A percentile compares a stretch with the other conserved stretches of the same genome.
These are phyloP conservation scores for Sophora flavescens DNA, from an alignment of 306 rosid species.

Conservation along the genomic window DNA sequence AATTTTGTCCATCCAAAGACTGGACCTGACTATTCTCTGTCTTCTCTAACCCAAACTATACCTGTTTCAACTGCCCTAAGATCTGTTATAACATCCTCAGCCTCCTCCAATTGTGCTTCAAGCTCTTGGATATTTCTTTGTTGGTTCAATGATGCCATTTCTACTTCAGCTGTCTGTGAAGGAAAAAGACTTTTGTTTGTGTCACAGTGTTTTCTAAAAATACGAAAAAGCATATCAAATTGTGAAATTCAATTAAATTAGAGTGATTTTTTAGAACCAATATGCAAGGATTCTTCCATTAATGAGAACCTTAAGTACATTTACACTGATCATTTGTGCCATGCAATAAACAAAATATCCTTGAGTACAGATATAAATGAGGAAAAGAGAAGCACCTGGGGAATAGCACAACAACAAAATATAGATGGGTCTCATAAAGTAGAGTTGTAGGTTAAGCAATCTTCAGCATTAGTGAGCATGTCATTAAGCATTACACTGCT, in stretches of 20 bases:
- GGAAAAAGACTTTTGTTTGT: constrained; percentile 26
- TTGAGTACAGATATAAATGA: neutral
- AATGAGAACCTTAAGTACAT: constrained; percentile 1
- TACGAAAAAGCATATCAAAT: constrained; percentile 11
- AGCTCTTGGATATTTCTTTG: constrained; percentile 69
- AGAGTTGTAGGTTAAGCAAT: too few species aligned
- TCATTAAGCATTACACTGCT: too few species aligned
- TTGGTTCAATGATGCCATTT: constrained; percentile 55
- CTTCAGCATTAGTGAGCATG: too few species aligned
- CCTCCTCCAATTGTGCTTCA: constrained; percentile 76
- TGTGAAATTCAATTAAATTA: constrained; percentile 9
- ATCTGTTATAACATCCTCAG: constrained; percentile 77
- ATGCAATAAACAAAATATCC: constrained; percentile 27
- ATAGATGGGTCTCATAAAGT: too few species aligned
- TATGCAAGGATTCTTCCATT: constrained; percentile 5
- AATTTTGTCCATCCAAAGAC: constrained; percentile 42
- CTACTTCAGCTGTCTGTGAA: constrained; percentile 65
- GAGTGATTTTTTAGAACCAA: constrained; percentile 26
- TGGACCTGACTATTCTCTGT: constrained; percentile 50
- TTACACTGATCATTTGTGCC: constrained; percentile 3
- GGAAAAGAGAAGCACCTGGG: too few species aligned
- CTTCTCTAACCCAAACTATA: constrained; percentile 56
- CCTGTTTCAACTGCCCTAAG: constrained; percentile 68
- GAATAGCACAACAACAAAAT: too few species aligned
- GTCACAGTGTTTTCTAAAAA: neutral